Conservation (phyloP, 78 protist species). For the Thecamonas trahens region DNA sequence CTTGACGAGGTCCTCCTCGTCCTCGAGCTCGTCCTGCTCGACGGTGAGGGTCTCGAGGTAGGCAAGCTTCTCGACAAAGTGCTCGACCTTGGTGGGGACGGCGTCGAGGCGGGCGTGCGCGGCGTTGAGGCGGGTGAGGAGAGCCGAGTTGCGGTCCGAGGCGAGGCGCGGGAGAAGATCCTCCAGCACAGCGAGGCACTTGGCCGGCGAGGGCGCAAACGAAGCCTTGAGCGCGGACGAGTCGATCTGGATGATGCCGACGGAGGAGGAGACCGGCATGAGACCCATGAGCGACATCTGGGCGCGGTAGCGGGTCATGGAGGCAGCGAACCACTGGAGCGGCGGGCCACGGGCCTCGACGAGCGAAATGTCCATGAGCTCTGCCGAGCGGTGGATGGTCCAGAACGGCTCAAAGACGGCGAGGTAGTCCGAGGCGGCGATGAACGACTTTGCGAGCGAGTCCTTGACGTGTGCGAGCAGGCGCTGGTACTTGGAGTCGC, state of each 20-base stretch:
- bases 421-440: too few species aligned
- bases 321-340: slow-evolving; percentile 10
- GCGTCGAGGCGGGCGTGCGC: background rate
- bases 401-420: slow-evolving; percentile 30
- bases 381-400: slow-evolving; percentile 8
- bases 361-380: background rate
- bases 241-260: slow-evolving; percentile 11
- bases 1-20: background rate
- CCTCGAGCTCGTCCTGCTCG: background rate
- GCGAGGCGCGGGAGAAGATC: slow-evolving; percentile 34
- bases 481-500: background rate
- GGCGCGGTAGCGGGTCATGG: background rate
- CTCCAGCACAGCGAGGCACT: slow-evolving; percentile 13
- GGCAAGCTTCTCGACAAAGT: slow-evolving; percentile 1
- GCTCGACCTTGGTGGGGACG: slow-evolving; percentile 14
- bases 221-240: background rate
- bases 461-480: background rate
- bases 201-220: slow-evolving; percentile 12
- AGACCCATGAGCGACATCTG: slow-evolving; percentile 1
- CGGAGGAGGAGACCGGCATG: background rate
- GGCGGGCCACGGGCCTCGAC: background rate
- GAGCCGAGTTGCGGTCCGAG: background rate
- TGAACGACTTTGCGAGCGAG: too few species aligned
- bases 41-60: background rate
- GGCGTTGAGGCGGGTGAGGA: background rate